Base-by-base conservation (phyloP, 352 stramenopile species). In the Elongisporangium undulatum region DNA sequence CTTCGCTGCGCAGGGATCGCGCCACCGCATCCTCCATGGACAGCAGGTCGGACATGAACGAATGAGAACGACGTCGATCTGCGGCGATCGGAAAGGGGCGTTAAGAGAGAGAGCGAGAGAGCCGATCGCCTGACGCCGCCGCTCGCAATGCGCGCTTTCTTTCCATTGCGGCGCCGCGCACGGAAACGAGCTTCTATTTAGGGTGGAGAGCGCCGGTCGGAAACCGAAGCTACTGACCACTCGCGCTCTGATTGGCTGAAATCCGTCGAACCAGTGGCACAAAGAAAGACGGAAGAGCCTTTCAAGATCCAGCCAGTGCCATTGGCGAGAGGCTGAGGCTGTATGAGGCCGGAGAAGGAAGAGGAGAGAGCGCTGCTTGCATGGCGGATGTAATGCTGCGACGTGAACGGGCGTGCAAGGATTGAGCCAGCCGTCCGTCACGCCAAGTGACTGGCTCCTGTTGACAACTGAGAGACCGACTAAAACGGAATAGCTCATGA, bases 161-260 rank as follows among this genome's bases (percentile, higher is more conserved):
- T 45, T 45, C 34, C 12, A 45, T 16, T 17, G 34, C 10, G 29
- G 29, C 29, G 29, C 29, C 23, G 29, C 6, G 34, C 9, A 45
- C 34, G 34, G 34, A 45, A 45, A 45, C 34, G 34, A 15, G 34
- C 34, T 12, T 45, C 34, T 45, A 45, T 45, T 45, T 45, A 4
- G 34, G 34, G 34, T 17, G 34, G 34, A 45, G 34, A 45, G 34
- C 10, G 34, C 34, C 34, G 34, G 34, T 45, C 34, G 13, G 34
- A 45, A 45, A 45, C 34, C 34, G 34, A 45, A 45, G 13, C 17
- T 20, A 29, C 66, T 72, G 66, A 72, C 54, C 66, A 69, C 15
- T 60, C 53, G 16, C 22, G 3, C n/a, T 4, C 1, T 51, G 49
- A 72, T 72, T 72, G 58, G 66, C 24, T 23, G 51, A 48, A 56